Percentiles rank a stretch among this genome's conserved stretches.
Evolutionary conservation across 2,329 filamentous ascomycete genomes (phyloP).

Genomic region (Aspergillus bombycis): DNA sequence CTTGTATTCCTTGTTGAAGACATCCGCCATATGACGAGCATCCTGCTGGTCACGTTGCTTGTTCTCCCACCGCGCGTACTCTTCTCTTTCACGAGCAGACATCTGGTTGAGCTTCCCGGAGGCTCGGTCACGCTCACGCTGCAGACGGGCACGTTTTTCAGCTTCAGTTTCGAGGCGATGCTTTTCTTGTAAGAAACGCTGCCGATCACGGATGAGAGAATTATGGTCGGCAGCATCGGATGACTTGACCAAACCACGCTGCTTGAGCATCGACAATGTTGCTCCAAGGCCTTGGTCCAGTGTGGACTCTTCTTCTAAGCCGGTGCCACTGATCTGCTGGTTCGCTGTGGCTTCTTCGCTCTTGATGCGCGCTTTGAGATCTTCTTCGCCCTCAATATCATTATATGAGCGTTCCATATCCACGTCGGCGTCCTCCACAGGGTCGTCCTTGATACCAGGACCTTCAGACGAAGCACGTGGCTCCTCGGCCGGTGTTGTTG

Average conservation of each 20-base stretch:
- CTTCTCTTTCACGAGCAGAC: constrained; percentile 89
- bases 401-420: constrained; percentile 58
- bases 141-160: constrained; percentile 75
- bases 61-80: constrained; percentile 86
- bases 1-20: constrained; percentile 86
- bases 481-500: constrained; percentile 40
- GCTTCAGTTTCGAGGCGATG: constrained; percentile 75
- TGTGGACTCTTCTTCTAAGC: constrained; percentile 82
- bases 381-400: constrained; percentile 54
- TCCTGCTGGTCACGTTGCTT: constrained; percentile 83
- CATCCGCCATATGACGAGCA: constrained; percentile 77
- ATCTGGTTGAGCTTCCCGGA: constrained; percentile 83
- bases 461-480: constrained; percentile 24
- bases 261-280: constrained; percentile 78
- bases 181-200: constrained; percentile 80
- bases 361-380: constrained; percentile 53
- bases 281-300: constrained; percentile 79
- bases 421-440: constrained; percentile 57
- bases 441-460: constrained; percentile 20
- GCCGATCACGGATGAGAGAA: constrained; percentile 68
- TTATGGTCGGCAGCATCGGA: constrained; percentile 66
- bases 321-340: constrained; percentile 62
- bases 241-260: constrained; percentile 77
- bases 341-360: constrained; percentile 49
- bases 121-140: constrained; percentile 85